Conservation (phyloP, 306 rosid genomes). For the Echinosophora koreensis region DNA sequence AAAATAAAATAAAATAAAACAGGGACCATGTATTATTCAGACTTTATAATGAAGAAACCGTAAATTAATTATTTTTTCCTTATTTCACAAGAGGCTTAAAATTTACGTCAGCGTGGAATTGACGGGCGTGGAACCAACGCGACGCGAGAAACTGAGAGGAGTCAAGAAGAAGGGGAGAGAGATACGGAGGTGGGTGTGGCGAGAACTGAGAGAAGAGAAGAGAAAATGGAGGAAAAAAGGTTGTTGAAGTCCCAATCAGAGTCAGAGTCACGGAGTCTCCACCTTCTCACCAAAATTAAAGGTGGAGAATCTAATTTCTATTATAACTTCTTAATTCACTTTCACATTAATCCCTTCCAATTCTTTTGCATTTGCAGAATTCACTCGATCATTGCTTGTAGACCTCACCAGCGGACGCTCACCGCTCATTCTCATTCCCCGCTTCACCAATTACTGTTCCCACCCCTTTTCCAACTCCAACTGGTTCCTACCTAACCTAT, state of each 20-base stretch:
- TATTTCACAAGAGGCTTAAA: too few species aligned
- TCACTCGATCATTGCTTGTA: constrained; percentile 60
- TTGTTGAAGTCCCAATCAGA: neutral
- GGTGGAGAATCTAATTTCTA: constrained; percentile 38
- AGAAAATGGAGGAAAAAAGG: neutral
- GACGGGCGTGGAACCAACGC: too few species aligned
- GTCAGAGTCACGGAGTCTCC: constrained; percentile 34
- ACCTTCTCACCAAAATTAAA: constrained; percentile 63
- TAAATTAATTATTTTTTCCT: too few species aligned
- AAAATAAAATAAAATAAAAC: too few species aligned
- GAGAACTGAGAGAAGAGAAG: too few species aligned
- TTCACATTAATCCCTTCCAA: neutral
- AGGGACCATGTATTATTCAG: too few species aligned
- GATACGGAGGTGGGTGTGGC: too few species aligned
- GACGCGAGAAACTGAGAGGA: too few species aligned
- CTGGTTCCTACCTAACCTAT: constrained; percentile 74
- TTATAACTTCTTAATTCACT: too few species aligned
- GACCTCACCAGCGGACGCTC: constrained; percentile 67
- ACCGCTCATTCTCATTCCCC: constrained; percentile 66
- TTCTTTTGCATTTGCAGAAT: constrained; percentile 53
- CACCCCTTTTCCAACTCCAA: constrained; percentile 41
- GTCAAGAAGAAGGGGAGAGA: too few species aligned
- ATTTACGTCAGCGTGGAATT: too few species aligned
- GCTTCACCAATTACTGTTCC: constrained; percentile 72
- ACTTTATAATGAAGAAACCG: too few species aligned